Base-by-base conservation (phyloP, 495 filamentous ascomycete genomes). In the Beverwykella pulmonaria region DNA sequence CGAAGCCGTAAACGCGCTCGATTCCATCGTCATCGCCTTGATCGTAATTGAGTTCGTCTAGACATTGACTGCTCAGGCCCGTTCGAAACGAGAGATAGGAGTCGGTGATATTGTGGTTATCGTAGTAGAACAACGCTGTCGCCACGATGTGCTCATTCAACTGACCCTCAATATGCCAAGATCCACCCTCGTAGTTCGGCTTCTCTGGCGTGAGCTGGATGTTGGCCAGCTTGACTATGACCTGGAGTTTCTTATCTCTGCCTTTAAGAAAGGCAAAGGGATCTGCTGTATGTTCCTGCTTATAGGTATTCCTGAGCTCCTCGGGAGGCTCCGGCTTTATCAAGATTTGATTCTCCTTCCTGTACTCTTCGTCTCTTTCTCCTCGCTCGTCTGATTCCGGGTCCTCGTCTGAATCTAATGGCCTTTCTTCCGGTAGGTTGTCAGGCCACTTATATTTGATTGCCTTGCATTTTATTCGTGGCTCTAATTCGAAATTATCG, bases 171-270 rank as follows among this genome's bases (percentile, higher is more conserved):
- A 65, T 46, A 32, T 65, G 53, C 53, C 53, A 59, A 19, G 41
- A 44, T 22, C 65, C 81, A 9, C 80, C 82, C 9, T 72, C 69
- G 53, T 82, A 84, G 1, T 73, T 65, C 0, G 84, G 82, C 19
- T 82, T 81, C 48, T 84, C 82, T 0, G 87, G 86, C 0, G 80
- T 83, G 2, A 90, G 75, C 25, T 86, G 73, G 59, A 90, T 88
- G 62, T 83, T 85, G 5, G 82, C 81, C 2, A 90, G 70, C 65
- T 88, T 88, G 54, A 88, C 81, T 48, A 89, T 86, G 5, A 90
- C 77, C 64, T 90, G 87, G 0, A 89, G 67, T 0, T 80, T 81
- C 26, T 34, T 49, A 1, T 68, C 53, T 1, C 20, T 10, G 23
- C 77, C 39, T 0, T 55, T 44, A 1, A 83, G 69, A 26, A 74